A percentile compares a stretch with the other conserved stretches of the same genome.
Conservation (phyloP, 2,329 filamentous ascomycete species). For the Exophiala calicioides region DNA sequence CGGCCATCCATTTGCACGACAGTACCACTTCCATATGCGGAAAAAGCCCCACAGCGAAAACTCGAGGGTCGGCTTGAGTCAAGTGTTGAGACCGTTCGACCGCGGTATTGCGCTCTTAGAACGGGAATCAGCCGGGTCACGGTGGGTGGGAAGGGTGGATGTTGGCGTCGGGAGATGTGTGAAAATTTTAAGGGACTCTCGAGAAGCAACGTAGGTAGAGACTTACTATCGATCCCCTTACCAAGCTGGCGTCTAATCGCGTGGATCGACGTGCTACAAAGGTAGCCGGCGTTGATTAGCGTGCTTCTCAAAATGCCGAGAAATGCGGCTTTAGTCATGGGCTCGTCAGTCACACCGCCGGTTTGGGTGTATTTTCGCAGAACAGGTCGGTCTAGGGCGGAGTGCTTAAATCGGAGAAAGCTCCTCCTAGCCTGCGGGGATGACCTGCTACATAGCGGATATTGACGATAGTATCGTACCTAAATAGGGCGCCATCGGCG, state of each 20-base stretch:
- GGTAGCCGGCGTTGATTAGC: conserved; percentile 22
- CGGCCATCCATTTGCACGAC: no score
- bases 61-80: conserved; percentile 11
- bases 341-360: conserved; percentile 18
- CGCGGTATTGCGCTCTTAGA: conserved; percentile 10
- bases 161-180: background rate
- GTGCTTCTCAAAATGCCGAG: conserved; percentile 12
- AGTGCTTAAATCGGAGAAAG: conserved; percentile 10
- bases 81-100: conserved; percentile 23
- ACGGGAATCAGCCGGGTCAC: background rate
- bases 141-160: no score
- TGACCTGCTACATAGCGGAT: conserved; percentile 13
- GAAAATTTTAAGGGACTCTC: background rate
- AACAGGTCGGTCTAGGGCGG: conserved; percentile 12
- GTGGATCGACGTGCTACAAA: conserved; percentile 15
- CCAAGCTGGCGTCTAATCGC: conserved; percentile 14
- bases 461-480: conserved; percentile 17
- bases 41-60: no score
- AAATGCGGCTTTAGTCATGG: conserved; percentile 19
- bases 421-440: conserved; percentile 16
- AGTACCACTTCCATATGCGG: no score
- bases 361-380: conserved; percentile 21
- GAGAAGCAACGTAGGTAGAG: background rate
- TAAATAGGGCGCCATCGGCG: conserved; percentile 18
- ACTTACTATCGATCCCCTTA: conserved; percentile 16